Evolutionary conservation across 2,329 filamentous ascomycete species (phyloP).

Genomic region (Colletotrichum sp.): DNA sequence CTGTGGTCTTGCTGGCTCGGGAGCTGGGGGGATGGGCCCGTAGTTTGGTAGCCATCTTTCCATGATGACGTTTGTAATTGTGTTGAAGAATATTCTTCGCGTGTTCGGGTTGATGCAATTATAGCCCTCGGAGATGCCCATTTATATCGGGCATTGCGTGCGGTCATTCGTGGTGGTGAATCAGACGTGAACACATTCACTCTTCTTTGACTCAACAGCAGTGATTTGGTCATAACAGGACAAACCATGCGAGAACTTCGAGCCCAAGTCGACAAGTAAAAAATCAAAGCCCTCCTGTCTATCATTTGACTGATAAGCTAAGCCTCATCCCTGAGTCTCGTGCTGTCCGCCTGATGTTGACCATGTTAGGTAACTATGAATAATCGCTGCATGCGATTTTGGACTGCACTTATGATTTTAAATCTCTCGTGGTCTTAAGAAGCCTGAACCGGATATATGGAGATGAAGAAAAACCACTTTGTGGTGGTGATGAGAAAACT

Average conservation of each 20-base stretch:
- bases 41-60: neutral
- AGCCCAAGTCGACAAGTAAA: neutral
- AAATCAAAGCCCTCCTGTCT: rapidly evolving
- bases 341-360: neutral
- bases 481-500: neutral
- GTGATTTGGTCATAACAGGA: neutral
- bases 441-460: rapidly evolving
- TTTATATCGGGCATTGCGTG: neutral
- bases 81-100: neutral
- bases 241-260: neutral
- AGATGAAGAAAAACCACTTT: neutral
- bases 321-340: neutral
- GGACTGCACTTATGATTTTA: neutral
- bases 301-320: rapidly evolving
- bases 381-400: rapidly evolving
- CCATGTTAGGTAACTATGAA: neutral
- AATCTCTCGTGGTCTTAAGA: rapidly evolving
- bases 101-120: neutral
- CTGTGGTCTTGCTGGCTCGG: neutral
- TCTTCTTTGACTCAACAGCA: neutral
- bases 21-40: neutral
- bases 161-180: neutral
- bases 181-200: neutral
- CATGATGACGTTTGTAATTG: neutral
- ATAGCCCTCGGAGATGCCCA: neutral